These are phyloP conservation scores for Syzygium jambos DNA, from an alignment of 345 rosid genomes.

Conservation along the genomic window DNA sequence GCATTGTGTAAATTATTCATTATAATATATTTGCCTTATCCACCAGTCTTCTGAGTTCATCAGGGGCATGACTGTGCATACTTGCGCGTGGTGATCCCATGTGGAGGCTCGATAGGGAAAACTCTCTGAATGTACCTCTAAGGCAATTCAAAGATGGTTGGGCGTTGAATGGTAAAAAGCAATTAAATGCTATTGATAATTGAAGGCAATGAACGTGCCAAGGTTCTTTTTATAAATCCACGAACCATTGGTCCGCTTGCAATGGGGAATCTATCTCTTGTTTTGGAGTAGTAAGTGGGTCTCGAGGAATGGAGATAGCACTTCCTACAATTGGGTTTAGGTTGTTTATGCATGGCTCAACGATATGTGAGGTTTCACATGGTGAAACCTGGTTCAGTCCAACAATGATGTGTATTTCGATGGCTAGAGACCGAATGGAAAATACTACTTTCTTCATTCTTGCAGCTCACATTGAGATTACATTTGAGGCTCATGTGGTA, in stretches of 20 bases:
- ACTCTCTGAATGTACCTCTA: not conserved
- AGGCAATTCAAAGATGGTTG: not conserved
- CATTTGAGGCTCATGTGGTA: not conserved
- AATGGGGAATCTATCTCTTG: too few relatives aligned
- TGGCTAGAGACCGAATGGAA: not conserved
- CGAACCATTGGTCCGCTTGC: too few relatives aligned
- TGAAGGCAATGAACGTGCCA: not conserved
- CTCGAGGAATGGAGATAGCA: not conserved
- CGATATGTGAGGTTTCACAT: not conserved
- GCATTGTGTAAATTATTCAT: not conserved
- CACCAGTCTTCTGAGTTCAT: not conserved
- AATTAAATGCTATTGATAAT: not conserved
- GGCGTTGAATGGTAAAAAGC: not conserved
- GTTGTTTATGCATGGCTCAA: not conserved
- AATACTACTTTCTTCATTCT: not conserved
- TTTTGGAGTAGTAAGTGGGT: not conserved
- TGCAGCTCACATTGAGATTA: not conserved
- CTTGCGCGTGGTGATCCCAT: not conserved
- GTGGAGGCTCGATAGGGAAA: not conserved
- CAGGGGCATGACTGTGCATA: not conserved
- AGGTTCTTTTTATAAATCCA: too few relatives aligned
- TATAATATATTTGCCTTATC: not conserved
- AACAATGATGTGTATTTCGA: not conserved
- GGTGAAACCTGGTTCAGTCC: not conserved
- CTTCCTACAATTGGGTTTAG: not conserved